Conservation (phyloP, 1,139 yeast genomes). For the Pichia cactophila region DNA sequence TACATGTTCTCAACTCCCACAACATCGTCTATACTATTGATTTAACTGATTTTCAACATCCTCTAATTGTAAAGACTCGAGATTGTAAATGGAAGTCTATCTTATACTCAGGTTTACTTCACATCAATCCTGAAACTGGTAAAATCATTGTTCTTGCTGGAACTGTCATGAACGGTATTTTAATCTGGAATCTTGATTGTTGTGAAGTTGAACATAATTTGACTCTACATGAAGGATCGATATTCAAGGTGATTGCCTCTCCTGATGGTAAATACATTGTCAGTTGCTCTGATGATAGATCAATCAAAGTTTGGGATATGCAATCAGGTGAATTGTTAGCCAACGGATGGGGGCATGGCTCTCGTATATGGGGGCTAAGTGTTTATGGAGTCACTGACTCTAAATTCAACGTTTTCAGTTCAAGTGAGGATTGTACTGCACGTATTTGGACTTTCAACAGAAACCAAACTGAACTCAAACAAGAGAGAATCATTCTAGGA, state of each 20-base stretch:
- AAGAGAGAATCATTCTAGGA: constrained; percentile 46
- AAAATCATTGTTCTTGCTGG: constrained; percentile 69
- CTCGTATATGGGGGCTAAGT: constrained; percentile 80
- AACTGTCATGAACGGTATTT: constrained; percentile 83
- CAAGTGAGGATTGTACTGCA: constrained; percentile 88
- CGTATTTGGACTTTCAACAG: constrained; percentile 57
- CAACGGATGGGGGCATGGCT: constrained; percentile 94
- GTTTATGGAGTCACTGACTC: constrained; percentile 33
- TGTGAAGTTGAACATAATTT: constrained; percentile 46
- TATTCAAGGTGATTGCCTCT: constrained; percentile 71
- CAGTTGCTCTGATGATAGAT: constrained; percentile 90
- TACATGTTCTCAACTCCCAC: constrained; percentile 70
- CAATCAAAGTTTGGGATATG: constrained; percentile 69
- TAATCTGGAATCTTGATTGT: constrained; percentile 58
- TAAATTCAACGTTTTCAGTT: constrained; percentile 45
- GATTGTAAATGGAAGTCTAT: constrained; percentile 71
- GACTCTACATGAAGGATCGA: constrained; percentile 81
- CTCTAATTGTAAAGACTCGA: constrained; percentile 33
- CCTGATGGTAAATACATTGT: constrained; percentile 47
- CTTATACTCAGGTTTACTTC: constrained; percentile 76
- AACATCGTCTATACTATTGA: constrained; percentile 55
- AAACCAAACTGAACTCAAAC: constrained; percentile 30
- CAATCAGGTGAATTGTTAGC: constrained; percentile 50
- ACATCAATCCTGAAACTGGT: constrained; percentile 31
- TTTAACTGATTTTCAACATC: constrained; percentile 9